Conservation (phyloP, 2,329 filamentous ascomycete genomes). For the Pyrenochaeta sp. region DNA sequence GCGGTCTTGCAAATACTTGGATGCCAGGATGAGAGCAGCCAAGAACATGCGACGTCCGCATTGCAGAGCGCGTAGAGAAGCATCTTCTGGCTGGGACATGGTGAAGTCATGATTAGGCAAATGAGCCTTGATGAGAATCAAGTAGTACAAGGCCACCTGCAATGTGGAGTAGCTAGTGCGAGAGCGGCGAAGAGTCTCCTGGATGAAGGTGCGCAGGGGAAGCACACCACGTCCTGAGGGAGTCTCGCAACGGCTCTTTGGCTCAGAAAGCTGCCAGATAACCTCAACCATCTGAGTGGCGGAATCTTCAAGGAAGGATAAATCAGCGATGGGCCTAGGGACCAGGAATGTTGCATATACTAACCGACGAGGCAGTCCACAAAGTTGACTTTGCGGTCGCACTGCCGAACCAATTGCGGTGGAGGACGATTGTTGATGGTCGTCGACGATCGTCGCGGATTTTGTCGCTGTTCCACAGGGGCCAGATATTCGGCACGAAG, state of each 20-base stretch:
- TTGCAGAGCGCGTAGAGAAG: slow-evolving; percentile 80
- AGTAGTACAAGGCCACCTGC: slow-evolving; percentile 94
- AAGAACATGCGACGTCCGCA: slow-evolving; percentile 98
- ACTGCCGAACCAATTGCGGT: slow-evolving; percentile 81
- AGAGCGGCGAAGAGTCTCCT: slow-evolving; percentile 93
- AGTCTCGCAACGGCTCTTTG: slow-evolving; percentile 75
- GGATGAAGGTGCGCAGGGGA: slow-evolving; percentile 92
- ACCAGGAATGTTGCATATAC: slow-evolving; percentile 53
- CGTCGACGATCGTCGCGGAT: slow-evolving; percentile 65
- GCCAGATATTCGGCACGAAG: slow-evolving; percentile 55
- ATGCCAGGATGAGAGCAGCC: slow-evolving; percentile 90
- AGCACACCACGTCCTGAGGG: slow-evolving; percentile 75
- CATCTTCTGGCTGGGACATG: slow-evolving; percentile 81
- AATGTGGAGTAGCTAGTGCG: slow-evolving; percentile 97
- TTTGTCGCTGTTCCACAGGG: slow-evolving; percentile 68
- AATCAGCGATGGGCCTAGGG: slow-evolving; percentile 41
- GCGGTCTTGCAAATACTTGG: slow-evolving; percentile 96
- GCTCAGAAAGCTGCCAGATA: slow-evolving; percentile 92
- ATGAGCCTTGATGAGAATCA: slow-evolving; percentile 91
- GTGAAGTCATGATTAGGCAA: slow-evolving; percentile 85
- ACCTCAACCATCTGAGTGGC: slow-evolving; percentile 96
- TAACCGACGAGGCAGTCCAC: slow-evolving; percentile 98
- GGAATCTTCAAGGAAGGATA: slow-evolving; percentile 71
- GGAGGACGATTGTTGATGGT: slow-evolving; percentile 68
- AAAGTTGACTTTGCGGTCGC: slow-evolving; percentile 91